Evolutionary conservation across 164 flowering plant genomes (phyloP).

Genomic region (Umbilicus rupestris): DNA sequence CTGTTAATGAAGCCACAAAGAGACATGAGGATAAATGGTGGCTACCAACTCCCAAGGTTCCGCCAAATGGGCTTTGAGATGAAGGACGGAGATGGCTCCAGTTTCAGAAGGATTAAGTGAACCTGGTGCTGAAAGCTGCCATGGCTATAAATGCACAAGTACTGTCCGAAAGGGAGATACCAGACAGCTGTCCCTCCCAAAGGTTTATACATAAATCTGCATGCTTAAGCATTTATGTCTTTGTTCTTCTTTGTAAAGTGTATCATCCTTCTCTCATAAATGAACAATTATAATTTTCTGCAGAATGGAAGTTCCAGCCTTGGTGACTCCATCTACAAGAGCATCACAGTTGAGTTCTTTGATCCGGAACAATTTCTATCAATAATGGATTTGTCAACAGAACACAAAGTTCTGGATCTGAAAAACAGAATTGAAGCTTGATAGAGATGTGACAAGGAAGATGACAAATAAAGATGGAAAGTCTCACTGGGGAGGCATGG

Average conservation of each 20-base stretch:
- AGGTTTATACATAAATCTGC: constrained; percentile 28
- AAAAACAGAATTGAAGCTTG: constrained; percentile 86
- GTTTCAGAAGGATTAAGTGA: constrained; percentile 69
- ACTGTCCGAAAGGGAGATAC: constrained; percentile 73
- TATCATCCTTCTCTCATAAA: background rate
- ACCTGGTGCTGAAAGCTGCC: constrained; percentile 88
- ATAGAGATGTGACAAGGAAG: constrained; percentile 75
- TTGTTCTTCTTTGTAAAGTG: background rate
- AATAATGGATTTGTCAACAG: constrained; percentile 56
- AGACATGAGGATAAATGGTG: constrained; percentile 82
- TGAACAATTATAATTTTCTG: background rate
- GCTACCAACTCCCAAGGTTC: constrained; percentile 65
- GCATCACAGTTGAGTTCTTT: constrained; percentile 70
- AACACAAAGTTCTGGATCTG: constrained; percentile 72
- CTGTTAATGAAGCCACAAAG: constrained; percentile 25
- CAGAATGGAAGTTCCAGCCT: constrained; percentile 82
- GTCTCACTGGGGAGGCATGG: constrained; percentile 50
- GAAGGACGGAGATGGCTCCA: constrained; percentile 51
- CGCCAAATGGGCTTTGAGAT: constrained; percentile 66
- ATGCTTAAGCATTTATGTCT: no score
- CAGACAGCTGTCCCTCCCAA: constrained; percentile 82
- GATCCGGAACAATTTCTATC: constrained; percentile 64
- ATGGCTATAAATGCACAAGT: constrained; percentile 91
- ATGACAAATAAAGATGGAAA: constrained; percentile 65
- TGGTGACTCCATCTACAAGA: constrained; percentile 64